Evolutionary conservation across 192 early-diverging fungal species (phyloP), one percentile per base, ranked within the genome.

Genomic region (Radiomyces spectabilis): DNA sequence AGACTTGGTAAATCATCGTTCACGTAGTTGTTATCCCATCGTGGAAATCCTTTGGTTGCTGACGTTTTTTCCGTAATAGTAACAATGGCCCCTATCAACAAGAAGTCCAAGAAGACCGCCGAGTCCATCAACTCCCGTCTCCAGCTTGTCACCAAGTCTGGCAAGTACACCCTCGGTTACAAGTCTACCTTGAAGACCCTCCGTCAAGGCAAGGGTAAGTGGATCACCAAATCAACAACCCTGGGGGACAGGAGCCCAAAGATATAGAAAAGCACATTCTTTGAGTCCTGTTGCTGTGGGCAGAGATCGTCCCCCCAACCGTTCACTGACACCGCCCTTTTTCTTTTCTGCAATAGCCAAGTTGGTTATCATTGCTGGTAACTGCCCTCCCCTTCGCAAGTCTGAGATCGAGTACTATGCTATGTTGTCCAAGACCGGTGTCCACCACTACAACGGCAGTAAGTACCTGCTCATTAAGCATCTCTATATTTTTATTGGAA

Each of bases 401-500:
- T 92, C 90, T 53, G 97, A 99, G 86, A 88, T 99, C 67, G 95
- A 99, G 83, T 99, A 99, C 92, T 99, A 99, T 85, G 97, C 97
- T 75, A 99, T 99, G 97, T 85, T 99, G 60, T 92, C 94, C 82
- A 99, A 99, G 88, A 97, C 96, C 71, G 84, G 84, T 82, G 96
- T 99, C 69, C 96, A 99, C 87, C 96, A 99, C 94, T 95, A 93
- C 87, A 75, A 78, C 70, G 95, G 95, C 71, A 94, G 88, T 92
- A 80, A 80, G 87, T 82, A 57, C 72, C 22, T 35, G 5, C 6
- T 42, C 26, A 29, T 13, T 61, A 6, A 19, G 31, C 3, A 4
- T 24, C 26, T 7, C 5, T 8, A 55, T 37, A 41, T 10, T 31
- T 18, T n/a, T 12, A 32, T 22, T 34, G 26, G 19, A 12, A 52